phyloP scores from a whole-genome alignment of 2,329 filamentous ascomycete species.

The Penicillium sp. region DNA sequence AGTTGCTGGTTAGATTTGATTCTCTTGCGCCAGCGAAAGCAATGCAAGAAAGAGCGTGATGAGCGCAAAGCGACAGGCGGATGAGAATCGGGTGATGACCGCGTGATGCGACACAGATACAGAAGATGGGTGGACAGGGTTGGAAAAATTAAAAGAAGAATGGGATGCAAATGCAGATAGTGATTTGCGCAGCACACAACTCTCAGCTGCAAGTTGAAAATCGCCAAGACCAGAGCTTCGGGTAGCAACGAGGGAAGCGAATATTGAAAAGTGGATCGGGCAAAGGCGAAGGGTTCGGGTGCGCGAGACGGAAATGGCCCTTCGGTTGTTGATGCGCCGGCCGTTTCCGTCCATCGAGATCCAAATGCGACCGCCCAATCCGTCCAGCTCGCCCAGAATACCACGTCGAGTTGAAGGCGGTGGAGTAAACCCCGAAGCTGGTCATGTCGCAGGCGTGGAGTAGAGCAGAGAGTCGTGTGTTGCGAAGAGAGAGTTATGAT shows the following conservation, averaged over 20 bases:
- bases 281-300: slow-evolving; percentile 2
- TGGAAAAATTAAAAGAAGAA: neutral
- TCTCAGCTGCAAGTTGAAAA: slow-evolving; percentile 9
- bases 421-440: slow-evolving; percentile 1
- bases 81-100: neutral
- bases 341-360: slow-evolving; percentile 24
- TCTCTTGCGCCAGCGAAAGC: neutral
- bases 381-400: neutral
- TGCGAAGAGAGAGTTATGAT: slow-evolving; percentile 9
- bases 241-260: slow-evolving; percentile 4
- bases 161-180: slow-evolving; percentile 9
- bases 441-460: slow-evolving; percentile 1
- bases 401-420: slow-evolving; percentile 1
- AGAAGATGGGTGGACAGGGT: neutral
- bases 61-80: slow-evolving; percentile 6
- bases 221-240: slow-evolving; percentile 13
- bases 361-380: slow-evolving; percentile 17
- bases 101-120: neutral
- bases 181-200: slow-evolving; percentile 5
- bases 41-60: slow-evolving; percentile 10
- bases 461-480: neutral
- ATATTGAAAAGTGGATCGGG: neutral
- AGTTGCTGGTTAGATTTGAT: slow-evolving; percentile 21
- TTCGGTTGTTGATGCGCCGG: slow-evolving; percentile 13
- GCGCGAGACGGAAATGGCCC: slow-evolving; percentile 10